These are phyloP conservation scores for Rhodocollybia butyracea DNA, from an alignment of 768 basidiomycete species.

Conservation along the genomic window DNA sequence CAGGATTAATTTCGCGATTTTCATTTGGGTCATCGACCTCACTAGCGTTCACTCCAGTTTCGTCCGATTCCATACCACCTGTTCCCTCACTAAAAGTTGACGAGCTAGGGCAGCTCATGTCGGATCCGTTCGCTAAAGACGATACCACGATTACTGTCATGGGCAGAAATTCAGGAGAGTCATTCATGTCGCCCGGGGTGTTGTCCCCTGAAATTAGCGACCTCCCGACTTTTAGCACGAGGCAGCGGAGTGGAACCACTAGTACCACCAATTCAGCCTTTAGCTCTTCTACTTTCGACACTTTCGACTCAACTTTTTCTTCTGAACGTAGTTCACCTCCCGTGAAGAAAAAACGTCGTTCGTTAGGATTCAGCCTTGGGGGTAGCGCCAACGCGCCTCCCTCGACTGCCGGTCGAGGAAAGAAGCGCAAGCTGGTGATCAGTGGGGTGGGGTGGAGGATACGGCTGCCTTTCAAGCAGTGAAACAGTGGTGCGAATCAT, in stretches of 20 bases:
- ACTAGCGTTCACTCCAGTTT: neutral
- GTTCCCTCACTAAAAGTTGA: neutral
- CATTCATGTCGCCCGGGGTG: neutral
- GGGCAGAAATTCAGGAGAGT: neutral
- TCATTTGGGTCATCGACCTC: neutral
- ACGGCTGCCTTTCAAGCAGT: slow-evolving; percentile 26
- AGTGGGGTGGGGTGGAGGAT: slow-evolving; percentile 27
- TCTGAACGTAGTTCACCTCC: neutral
- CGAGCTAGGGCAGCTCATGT: neutral
- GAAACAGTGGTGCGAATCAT: slow-evolving; percentile 31
- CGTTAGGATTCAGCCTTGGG: neutral
- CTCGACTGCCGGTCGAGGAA: neutral
- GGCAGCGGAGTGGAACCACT: slow-evolving; percentile 4
- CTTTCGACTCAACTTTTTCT: neutral
- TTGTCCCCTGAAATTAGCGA: neutral
- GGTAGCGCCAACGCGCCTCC: neutral
- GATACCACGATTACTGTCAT: neutral
- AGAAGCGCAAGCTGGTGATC: slow-evolving; percentile 29
- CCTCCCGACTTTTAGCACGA: neutral
- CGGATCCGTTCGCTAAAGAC: slow-evolving; percentile 4
- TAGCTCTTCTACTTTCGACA: neutral
- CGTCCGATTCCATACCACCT: neutral
- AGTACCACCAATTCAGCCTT: neutral
- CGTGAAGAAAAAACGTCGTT: neutral
- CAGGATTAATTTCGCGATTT: neutral